Conservation (phyloP, 441 rosid genomes). For the Monsonia emarginata region DNA sequence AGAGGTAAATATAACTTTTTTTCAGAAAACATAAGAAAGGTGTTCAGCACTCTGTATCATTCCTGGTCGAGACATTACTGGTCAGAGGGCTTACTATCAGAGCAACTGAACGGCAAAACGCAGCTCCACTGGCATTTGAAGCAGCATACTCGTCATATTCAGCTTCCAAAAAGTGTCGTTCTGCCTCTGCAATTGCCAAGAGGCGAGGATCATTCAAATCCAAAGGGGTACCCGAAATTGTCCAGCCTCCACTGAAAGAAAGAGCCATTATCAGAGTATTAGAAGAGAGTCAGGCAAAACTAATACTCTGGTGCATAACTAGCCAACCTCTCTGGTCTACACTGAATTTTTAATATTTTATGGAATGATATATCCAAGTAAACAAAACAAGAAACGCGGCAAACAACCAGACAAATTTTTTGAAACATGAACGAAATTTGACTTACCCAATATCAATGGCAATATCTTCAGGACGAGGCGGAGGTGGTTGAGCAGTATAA, state of each 20-base stretch:
- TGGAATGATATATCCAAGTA: too few species aligned
- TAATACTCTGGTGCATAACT: not conserved
- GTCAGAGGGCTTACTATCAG: slow-evolving; percentile 43
- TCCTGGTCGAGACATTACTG: not conserved
- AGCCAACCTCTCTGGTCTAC: not conserved
- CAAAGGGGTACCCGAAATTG: slow-evolving; percentile 71
- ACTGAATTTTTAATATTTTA: not conserved
- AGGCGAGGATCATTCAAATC: slow-evolving; percentile 77
- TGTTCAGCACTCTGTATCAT: not conserved
- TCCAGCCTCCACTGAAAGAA: slow-evolving; percentile 78
- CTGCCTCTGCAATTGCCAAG: slow-evolving; percentile 85
- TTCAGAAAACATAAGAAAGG: not conserved
- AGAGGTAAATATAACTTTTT: not conserved
- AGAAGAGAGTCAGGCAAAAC: not conserved
- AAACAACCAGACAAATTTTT: too few species aligned
- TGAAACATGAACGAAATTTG: too few species aligned
- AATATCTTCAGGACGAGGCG: slow-evolving; percentile 48
- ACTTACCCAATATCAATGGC: slow-evolving; percentile 74
- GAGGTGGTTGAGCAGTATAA: slow-evolving; percentile 64
- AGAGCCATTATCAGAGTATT: slow-evolving; percentile 14
- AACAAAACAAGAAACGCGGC: too few species aligned
- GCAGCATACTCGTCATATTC: slow-evolving; percentile 80
- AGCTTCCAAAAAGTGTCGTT: slow-evolving; percentile 63
- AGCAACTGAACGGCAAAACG: slow-evolving; percentile 94
- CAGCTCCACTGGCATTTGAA: slow-evolving; percentile 81